phyloP scores from a whole-genome alignment of 306 rosid species.

The Canavalia gladiata region DNA sequence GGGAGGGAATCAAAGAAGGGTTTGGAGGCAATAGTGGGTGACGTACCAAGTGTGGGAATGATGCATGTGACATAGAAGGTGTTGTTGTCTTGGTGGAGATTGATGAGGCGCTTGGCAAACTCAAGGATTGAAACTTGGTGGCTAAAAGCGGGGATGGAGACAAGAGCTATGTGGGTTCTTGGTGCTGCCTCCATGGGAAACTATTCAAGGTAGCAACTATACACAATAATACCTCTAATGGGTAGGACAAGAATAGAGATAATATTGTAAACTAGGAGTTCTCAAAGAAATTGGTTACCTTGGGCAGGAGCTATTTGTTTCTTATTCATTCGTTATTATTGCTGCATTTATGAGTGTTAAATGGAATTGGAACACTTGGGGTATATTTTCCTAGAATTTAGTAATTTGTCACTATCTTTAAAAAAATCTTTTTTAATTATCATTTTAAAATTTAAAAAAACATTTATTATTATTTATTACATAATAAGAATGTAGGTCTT shows the following conservation, averaged over 20 bases:
- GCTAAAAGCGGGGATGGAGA: slow-evolving; percentile 45
- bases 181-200: slow-evolving; percentile 36
- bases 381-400: too few relatives aligned
- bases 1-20: slow-evolving; percentile 47
- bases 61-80: slow-evolving; percentile 51
- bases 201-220: too few relatives aligned
- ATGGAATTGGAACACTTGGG: not conserved
- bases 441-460: too few relatives aligned
- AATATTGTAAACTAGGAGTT: too few relatives aligned
- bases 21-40: slow-evolving; percentile 2
- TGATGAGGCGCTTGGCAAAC: slow-evolving; percentile 49
- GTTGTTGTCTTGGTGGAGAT: slow-evolving; percentile 17
- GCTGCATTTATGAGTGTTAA: not conserved
- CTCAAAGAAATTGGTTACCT: too few relatives aligned
- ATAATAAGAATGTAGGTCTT: too few relatives aligned
- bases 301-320: not conserved
- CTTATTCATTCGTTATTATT: not conserved
- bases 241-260: too few relatives aligned
- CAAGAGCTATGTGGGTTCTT: slow-evolving; percentile 49
- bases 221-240: too few relatives aligned
- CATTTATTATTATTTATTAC: too few relatives aligned
- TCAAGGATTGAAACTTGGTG: slow-evolving; percentile 54
- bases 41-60: slow-evolving; percentile 46
- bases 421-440: too few relatives aligned
- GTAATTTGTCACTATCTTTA: too few relatives aligned